Conservation (phyloP, 768 basidiomycete genomes). For the Suillus variegatus region DNA sequence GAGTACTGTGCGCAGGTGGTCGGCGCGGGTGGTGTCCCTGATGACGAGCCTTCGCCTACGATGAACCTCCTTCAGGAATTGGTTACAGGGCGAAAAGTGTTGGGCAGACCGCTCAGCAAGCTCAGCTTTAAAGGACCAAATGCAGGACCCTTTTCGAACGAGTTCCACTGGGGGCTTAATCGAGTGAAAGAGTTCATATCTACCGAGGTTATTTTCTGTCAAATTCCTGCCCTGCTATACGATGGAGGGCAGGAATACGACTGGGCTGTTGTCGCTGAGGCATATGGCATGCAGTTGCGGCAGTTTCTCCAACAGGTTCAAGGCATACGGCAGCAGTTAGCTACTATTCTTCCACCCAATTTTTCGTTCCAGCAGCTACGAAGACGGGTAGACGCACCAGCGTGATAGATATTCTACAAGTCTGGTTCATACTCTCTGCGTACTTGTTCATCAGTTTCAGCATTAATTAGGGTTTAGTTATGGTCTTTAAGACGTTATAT, state of each 20-base stretch:
- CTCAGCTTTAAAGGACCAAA: constrained; percentile 33
- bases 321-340: constrained; percentile 30
- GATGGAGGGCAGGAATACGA: constrained; percentile 30
- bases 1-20: constrained; percentile 23
- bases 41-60: constrained; percentile 32
- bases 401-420: constrained; percentile 13
- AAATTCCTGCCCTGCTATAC: constrained; percentile 19
- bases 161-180: constrained; percentile 31
- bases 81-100: constrained; percentile 20
- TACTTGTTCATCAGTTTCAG: background rate
- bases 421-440: no score
- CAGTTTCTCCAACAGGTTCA: constrained; percentile 34
- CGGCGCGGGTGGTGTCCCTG: constrained; percentile 21
- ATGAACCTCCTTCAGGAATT: constrained; percentile 32
- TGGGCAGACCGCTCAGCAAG: constrained; percentile 23
- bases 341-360: constrained; percentile 32
- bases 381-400: constrained; percentile 25
- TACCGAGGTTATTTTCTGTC: constrained; percentile 24
- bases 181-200: constrained; percentile 27
- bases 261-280: constrained; percentile 32
- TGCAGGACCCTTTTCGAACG: constrained; percentile 26
- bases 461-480: background rate
- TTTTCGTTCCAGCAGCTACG: constrained; percentile 34
- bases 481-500: background rate
- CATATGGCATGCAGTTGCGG: constrained; percentile 29